Conservation (phyloP, 805 yeast genomes). For the Cyberlindnera samutprakarnensis region DNA sequence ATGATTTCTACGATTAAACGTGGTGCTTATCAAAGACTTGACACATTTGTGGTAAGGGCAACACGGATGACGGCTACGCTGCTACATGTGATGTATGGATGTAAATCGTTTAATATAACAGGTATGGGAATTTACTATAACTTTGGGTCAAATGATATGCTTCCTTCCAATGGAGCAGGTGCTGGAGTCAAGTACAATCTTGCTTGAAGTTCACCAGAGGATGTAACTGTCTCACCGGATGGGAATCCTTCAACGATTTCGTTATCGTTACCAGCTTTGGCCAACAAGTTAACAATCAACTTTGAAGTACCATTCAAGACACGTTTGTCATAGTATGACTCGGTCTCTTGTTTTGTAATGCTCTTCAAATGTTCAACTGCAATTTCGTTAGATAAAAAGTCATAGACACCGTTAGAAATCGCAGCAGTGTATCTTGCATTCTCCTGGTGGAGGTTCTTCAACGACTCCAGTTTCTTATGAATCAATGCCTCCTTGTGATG, state of each 20-base stretch:
- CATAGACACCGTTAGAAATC: slow-evolving; percentile 71
- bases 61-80: too few species aligned
- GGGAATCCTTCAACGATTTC: slow-evolving; percentile 32
- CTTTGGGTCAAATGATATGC: slow-evolving; percentile 19
- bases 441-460: slow-evolving; percentile 78
- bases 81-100: slow-evolving; percentile 1
- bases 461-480: slow-evolving; percentile 57
- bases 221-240: slow-evolving; percentile 37
- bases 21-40: too few species aligned
- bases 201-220: slow-evolving; percentile 50
- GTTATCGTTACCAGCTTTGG: slow-evolving; percentile 28
- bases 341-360: slow-evolving; percentile 50
- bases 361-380: slow-evolving; percentile 50
- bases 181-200: slow-evolving; percentile 45
- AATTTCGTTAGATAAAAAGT: slow-evolving; percentile 51
- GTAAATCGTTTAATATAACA: too few species aligned
- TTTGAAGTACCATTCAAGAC: slow-evolving; percentile 34
- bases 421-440: slow-evolving; percentile 53
- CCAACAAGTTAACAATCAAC: slow-evolving; percentile 55
- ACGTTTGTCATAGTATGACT: slow-evolving; percentile 42
- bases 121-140: too few species aligned
- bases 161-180: slow-evolving; percentile 44
- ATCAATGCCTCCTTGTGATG: slow-evolving; percentile 65
- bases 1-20: too few species aligned
- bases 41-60: too few species aligned